Conservation (phyloP, 441 rosid genomes). For the Croton setiger region DNA sequence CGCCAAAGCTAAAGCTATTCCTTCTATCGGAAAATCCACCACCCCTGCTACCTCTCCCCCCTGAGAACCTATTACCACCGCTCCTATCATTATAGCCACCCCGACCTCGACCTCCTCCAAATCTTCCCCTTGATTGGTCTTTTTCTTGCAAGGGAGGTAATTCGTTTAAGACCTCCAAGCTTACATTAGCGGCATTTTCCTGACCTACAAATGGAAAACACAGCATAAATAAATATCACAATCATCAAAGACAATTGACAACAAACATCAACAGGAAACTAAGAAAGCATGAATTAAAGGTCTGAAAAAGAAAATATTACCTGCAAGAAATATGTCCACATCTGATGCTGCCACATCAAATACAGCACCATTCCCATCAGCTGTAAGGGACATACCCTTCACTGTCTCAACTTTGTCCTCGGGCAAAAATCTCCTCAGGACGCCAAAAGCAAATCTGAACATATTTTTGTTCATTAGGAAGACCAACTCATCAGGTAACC, state of each 20-base stretch:
- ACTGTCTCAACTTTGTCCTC: conserved; percentile 76
- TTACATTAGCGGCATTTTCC: conserved; percentile 62
- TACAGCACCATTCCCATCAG: conserved; percentile 76
- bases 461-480: conserved; percentile 7
- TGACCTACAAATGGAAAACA: conserved; percentile 37
- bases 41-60: conserved; percentile 47
- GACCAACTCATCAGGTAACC: not conserved
- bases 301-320: conserved; percentile 23
- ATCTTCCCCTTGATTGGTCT: conserved; percentile 64
- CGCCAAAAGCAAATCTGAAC: conserved; percentile 57
- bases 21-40: conserved; percentile 45
- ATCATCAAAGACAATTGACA: not conserved
- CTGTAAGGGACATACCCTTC: conserved; percentile 71
- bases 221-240: not conserved
- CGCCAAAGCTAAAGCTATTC: conserved; percentile 36
- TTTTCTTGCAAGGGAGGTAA: conserved; percentile 78
- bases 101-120: conserved; percentile 37
- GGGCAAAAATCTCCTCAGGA: conserved; percentile 76
- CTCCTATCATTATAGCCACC: conserved; percentile 37
- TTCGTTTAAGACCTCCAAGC: conserved; percentile 57
- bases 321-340: conserved; percentile 55
- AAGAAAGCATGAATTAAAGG: not conserved
- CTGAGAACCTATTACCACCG: conserved; percentile 37
- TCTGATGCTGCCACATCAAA: conserved; percentile 69
- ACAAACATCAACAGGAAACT: not conserved